Evolutionary conservation across 768 basidiomycete species (phyloP).

Genomic region (Pleurotus citrinopileatus): DNA sequence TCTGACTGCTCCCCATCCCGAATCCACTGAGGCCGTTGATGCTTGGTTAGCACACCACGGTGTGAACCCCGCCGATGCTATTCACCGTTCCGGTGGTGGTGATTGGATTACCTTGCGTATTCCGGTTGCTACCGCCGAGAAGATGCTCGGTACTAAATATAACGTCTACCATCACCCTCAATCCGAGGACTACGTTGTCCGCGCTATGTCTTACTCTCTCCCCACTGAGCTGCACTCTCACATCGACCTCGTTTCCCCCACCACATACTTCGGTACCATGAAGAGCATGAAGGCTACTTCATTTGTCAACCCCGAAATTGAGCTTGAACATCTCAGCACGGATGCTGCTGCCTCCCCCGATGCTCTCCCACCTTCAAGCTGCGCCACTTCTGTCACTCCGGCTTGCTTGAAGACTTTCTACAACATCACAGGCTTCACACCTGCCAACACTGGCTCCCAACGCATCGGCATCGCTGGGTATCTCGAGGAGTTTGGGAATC

Average conservation of each 20-base stretch:
- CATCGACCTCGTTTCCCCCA: constrained; percentile 66
- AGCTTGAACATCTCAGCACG: constrained; percentile 8
- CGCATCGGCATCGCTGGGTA: constrained; percentile 41
- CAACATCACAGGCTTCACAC: constrained; percentile 27
- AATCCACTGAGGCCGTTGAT: constrained; percentile 51
- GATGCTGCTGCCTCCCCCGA: constrained; percentile 3
- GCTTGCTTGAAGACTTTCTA: constrained; percentile 43
- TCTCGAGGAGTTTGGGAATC: constrained; percentile 39
- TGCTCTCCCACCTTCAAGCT: constrained; percentile 29
- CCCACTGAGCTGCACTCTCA: constrained; percentile 56
- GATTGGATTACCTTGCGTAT: constrained; percentile 70
- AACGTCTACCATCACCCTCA: constrained; percentile 19
- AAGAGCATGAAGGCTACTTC: constrained; percentile 30
- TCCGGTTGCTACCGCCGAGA: constrained; percentile 55
- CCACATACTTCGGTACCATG: constrained; percentile 56
- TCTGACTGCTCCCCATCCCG: constrained; percentile 56
- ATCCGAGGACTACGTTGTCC: constrained; percentile 36
- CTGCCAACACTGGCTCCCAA: constrained; percentile 27
- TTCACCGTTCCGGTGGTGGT: constrained; percentile 52
- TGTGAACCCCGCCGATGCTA: constrained; percentile 38
- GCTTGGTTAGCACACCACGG: constrained; percentile 61
- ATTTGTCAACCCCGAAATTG: constrained; percentile 33
- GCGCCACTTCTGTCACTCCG: constrained; percentile 36
- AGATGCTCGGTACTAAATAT: constrained; percentile 59
- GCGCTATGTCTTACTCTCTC: constrained; percentile 65